Evolutionary conservation across 2,329 filamentous ascomycete species (phyloP).

Genomic region (Colletotrichum abscissum): DNA sequence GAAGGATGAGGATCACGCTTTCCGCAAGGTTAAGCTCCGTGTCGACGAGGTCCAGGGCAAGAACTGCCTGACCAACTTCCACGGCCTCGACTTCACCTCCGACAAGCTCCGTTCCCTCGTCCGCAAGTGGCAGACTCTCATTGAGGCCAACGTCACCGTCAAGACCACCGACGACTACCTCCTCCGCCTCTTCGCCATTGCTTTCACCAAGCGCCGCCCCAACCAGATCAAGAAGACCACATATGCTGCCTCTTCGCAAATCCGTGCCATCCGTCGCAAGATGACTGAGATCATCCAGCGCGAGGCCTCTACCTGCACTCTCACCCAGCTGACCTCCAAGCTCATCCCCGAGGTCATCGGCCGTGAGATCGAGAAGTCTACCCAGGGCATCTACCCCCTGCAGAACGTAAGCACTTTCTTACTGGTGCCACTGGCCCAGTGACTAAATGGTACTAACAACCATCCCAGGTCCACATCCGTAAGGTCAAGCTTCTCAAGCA

Average conservation of each 20-base stretch:
- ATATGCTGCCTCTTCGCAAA: constrained; percentile 96
- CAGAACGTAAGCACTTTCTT: constrained; percentile 81
- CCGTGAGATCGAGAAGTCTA: constrained; percentile 99
- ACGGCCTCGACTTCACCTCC: constrained; percentile 99
- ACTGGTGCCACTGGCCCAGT: neutral
- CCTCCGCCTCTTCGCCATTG: constrained; percentile 97
- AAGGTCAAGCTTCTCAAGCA: constrained; percentile 99
- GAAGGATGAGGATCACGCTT: constrained; percentile 99
- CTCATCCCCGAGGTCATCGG: constrained; percentile 99
- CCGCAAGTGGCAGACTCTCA: constrained; percentile 99
- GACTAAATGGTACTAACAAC: constrained; percentile 45
- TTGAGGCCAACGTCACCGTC: constrained; percentile 99
- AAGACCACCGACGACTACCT: constrained; percentile 99
- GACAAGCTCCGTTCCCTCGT: constrained; percentile 99
- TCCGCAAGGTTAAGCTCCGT: constrained; percentile 99
- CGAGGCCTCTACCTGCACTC: constrained; percentile 93
- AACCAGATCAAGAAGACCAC: constrained; percentile 99
- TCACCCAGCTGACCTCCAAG: constrained; percentile 97
- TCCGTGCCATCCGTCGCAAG: constrained; percentile 98
- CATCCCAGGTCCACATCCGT: constrained; percentile 93
- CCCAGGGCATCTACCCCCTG: constrained; percentile 99
- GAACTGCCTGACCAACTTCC: constrained; percentile 99
- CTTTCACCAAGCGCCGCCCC: constrained; percentile 98
- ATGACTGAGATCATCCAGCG: constrained; percentile 99
- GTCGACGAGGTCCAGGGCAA: constrained; percentile 99